Evolutionary conservation across 2,329 filamentous ascomycete species (phyloP).

Genomic region (Monosporascus sp.): DNA sequence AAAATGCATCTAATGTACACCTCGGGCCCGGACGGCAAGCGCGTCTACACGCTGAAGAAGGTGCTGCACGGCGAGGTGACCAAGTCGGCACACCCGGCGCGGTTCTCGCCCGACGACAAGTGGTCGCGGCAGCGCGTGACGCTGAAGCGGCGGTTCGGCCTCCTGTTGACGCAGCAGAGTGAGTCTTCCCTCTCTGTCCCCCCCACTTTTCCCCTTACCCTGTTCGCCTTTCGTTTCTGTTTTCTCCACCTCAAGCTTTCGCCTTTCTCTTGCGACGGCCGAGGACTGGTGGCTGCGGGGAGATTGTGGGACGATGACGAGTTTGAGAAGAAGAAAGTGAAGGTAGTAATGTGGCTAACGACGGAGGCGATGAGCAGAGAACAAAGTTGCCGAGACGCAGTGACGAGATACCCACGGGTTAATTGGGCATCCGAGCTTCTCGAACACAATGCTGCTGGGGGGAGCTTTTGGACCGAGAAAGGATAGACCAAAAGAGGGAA

Average conservation of each 20-base stretch:
- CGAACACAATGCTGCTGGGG: too few relatives aligned
- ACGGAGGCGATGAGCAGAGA: constrained; percentile 13
- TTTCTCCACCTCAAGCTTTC: not conserved
- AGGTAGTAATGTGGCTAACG: constrained; percentile 6
- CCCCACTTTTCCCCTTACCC: not conserved
- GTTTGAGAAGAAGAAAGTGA: not conserved
- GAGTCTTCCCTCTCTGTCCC: constrained; percentile 22
- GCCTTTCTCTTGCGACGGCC: not conserved
- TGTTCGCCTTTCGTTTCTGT: not conserved
- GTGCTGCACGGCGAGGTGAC: constrained; percentile 77
- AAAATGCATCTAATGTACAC: constrained; percentile 73
- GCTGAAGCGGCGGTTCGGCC: constrained; percentile 85
- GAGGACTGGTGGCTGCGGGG: constrained; percentile 2
- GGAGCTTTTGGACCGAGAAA: too few relatives aligned
- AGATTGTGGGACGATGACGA: not conserved
- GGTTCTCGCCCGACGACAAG: constrained; percentile 98
- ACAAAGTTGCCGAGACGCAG: constrained; percentile 25
- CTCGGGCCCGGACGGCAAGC: constrained; percentile 74
- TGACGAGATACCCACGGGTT: constrained; percentile 7
- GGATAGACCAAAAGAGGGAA: not conserved
- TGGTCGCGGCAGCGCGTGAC: constrained; percentile 95
- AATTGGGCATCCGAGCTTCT: not conserved
- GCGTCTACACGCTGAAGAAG: constrained; percentile 94
- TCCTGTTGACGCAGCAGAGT: constrained; percentile 78
- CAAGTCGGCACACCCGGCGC: constrained; percentile 91